Conservation (phyloP, 1,139 yeast genomes). For the Kodamaea suecica region DNA sequence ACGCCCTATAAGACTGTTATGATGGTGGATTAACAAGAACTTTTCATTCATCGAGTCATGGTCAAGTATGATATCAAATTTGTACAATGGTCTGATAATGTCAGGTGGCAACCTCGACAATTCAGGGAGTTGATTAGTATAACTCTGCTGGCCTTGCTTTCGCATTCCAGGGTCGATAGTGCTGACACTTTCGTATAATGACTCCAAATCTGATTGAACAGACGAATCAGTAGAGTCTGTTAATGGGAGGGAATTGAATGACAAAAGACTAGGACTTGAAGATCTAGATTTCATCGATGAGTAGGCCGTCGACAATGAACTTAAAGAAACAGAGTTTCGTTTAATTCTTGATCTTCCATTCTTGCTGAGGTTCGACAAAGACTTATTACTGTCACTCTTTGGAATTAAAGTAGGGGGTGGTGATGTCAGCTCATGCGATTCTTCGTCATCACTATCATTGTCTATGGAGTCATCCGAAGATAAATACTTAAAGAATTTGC, state of each 20-base stretch:
- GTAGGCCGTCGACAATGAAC: conserved; percentile 38
- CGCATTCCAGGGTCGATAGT: conserved; percentile 7
- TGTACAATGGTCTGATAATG: conserved; percentile 43
- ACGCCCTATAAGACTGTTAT: conserved; percentile 9
- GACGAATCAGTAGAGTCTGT: conserved; percentile 38
- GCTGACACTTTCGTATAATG: conserved; percentile 9
- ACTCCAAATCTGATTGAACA: conserved; percentile 28
- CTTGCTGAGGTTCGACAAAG: conserved; percentile 7
- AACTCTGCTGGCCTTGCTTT: not conserved
- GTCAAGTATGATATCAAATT: conserved; percentile 46
- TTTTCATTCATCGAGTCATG: conserved; percentile 42
- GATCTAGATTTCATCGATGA: conserved; percentile 36
- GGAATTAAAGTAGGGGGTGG: conserved; percentile 1
- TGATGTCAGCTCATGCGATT: conserved; percentile 1
- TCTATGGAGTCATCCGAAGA: conserved; percentile 29
- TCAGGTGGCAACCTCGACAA: conserved; percentile 45
- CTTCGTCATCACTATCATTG: conserved; percentile 12
- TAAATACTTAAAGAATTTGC: conserved; percentile 36
- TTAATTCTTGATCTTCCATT: conserved; percentile 12
- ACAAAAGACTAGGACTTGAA: conserved; percentile 44
- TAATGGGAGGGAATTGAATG: conserved; percentile 39
- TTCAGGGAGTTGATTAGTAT: conserved; percentile 42
- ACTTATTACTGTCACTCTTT: conserved; percentile 6
- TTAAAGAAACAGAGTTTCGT: conserved; percentile 36
- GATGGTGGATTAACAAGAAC: conserved; percentile 20